A percentile compares a stretch with the other conserved stretches of the same genome.
These are phyloP conservation scores for Globisporangium lucens DNA, from an alignment of 352 stramenopile genomes.

Conservation along the genomic window DNA sequence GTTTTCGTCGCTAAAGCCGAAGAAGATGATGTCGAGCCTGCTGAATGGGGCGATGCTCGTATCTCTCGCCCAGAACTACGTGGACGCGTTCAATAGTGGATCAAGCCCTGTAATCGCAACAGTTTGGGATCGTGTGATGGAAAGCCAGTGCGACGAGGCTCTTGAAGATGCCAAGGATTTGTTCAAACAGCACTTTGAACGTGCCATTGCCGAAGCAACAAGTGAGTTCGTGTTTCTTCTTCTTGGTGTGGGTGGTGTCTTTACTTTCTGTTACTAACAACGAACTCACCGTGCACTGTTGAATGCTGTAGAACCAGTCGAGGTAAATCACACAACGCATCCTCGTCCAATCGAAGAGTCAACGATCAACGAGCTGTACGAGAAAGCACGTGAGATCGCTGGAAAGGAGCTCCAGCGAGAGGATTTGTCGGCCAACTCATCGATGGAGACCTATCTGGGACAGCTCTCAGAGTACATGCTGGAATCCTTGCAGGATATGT, in stretches of 20 bases:
- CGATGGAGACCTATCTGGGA: conserved; percentile 35
- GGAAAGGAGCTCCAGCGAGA: conserved; percentile 36
- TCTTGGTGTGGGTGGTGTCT: not conserved
- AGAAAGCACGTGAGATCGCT: conserved; percentile 25
- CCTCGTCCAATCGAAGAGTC: conserved; percentile 37
- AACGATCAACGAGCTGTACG: conserved; percentile 31
- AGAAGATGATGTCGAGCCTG: conserved; percentile 56
- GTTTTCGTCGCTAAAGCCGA: conserved; percentile 48
- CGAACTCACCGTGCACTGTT: not conserved
- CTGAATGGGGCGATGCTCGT: conserved; percentile 71
- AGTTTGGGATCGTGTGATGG: conserved; percentile 79
- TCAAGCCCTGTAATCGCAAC: conserved; percentile 73
- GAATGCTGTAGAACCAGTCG: conserved; percentile 21
- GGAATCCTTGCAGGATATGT: conserved; percentile 27
- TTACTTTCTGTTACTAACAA: conserved; percentile 7
- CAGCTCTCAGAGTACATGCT: conserved; percentile 57
- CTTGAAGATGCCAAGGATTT: conserved; percentile 50
- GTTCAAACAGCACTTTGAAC: conserved; percentile 40
- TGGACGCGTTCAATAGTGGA: conserved; percentile 65
- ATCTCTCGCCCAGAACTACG: conserved; percentile 60
- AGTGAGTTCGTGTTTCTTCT: conserved; percentile 25
- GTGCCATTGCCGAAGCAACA: conserved; percentile 23
- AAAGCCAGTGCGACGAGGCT: conserved; percentile 63
- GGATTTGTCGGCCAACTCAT: conserved; percentile 37
- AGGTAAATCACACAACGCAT: conserved; percentile 27